Percentiles rank a stretch among this genome's conserved stretches.
Evolutionary conservation across 495 filamentous ascomycete species (phyloP).

Genomic region (Ramalina intermedia): DNA sequence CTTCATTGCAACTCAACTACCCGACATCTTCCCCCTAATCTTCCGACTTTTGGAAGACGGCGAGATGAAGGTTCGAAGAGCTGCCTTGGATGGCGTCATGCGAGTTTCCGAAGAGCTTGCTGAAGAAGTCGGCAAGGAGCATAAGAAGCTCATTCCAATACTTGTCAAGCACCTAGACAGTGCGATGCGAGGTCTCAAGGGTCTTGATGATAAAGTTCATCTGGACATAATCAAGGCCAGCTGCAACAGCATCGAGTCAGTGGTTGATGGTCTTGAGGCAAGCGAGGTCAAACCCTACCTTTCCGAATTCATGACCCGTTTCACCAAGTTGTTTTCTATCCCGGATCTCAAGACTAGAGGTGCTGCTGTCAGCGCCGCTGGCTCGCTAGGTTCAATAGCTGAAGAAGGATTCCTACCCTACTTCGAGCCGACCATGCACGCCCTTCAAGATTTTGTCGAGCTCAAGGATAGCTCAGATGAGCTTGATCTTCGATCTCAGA

Average conservation of each 20-base stretch:
- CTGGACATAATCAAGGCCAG: slow-evolving; percentile 76
- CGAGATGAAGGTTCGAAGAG: slow-evolving; percentile 68
- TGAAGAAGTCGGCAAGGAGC: slow-evolving; percentile 71
- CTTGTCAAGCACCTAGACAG: slow-evolving; percentile 79
- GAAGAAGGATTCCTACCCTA: slow-evolving; percentile 76
- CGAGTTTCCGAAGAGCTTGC: slow-evolving; percentile 84
- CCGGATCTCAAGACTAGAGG: slow-evolving; percentile 81
- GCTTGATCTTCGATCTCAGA: slow-evolving; percentile 74
- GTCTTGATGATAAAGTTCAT: slow-evolving; percentile 42
- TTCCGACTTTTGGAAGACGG: slow-evolving; percentile 72
- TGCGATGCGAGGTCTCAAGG: slow-evolving; percentile 52
- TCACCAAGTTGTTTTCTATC: slow-evolving; percentile 67
- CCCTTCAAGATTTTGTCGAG: slow-evolving; percentile 64
- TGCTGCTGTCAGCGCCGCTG: slow-evolving; percentile 75
- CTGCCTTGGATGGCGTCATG: slow-evolving; percentile 72
- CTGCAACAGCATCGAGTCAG: slow-evolving; percentile 80
- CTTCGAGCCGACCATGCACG: slow-evolving; percentile 76
- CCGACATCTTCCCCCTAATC: slow-evolving; percentile 72
- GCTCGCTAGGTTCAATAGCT: slow-evolving; percentile 73
- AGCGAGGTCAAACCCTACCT: slow-evolving; percentile 72
- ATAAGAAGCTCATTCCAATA: slow-evolving; percentile 65
- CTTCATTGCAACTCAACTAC: slow-evolving; percentile 81
- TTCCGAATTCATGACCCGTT: slow-evolving; percentile 63
- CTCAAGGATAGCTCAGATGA: slow-evolving; percentile 85
- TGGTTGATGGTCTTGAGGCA: slow-evolving; percentile 78